Evolutionary conservation across 2,329 filamentous ascomycete genomes (phyloP).

Genomic region (Diplodia corticola): DNA sequence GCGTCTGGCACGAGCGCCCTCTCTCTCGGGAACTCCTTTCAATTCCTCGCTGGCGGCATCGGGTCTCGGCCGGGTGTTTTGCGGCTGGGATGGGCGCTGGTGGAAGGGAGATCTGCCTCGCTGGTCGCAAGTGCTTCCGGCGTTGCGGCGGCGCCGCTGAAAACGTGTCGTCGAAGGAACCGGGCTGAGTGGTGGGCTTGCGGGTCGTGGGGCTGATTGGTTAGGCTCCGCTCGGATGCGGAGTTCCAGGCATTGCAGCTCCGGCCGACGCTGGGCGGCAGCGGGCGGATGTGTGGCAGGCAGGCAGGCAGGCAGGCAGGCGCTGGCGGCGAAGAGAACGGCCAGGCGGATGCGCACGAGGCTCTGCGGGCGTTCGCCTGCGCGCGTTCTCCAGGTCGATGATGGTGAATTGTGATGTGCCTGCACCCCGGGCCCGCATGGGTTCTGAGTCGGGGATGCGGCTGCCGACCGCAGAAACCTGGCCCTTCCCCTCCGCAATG

Average conservation of each 20-base stretch:
- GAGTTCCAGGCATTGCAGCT: conserved; percentile 5
- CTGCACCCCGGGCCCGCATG: background rate
- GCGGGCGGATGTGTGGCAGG: background rate
- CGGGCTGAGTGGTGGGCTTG: conserved; percentile 17
- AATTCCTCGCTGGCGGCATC: conserved; percentile 1
- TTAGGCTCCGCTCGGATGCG: conserved; percentile 19
- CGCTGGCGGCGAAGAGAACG: background rate
- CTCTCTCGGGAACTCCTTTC: background rate
- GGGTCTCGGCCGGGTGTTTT: conserved; percentile 1
- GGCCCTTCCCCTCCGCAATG: background rate
- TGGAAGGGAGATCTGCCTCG: background rate
- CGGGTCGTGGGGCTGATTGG: conserved; percentile 11
- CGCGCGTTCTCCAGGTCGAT: background rate
- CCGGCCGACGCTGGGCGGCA: conserved; percentile 6
- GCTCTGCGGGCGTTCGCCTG: background rate
- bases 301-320: no score
- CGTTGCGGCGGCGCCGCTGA: conserved; percentile 14
- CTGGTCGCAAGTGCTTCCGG: conserved; percentile 7
- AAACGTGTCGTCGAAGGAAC: conserved; percentile 20
- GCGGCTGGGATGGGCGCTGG: background rate
- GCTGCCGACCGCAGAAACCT: background rate
- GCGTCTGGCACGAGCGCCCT: conserved; percentile 21
- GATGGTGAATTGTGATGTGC: conserved; percentile 14
- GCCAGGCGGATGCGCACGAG: background rate
- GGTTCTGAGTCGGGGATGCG: conserved; percentile 4